Evolutionary conservation across 1,139 yeast species (phyloP), one percentile per base, ranked within the genome.

Genomic region (Yamadazyma mexicana): DNA sequence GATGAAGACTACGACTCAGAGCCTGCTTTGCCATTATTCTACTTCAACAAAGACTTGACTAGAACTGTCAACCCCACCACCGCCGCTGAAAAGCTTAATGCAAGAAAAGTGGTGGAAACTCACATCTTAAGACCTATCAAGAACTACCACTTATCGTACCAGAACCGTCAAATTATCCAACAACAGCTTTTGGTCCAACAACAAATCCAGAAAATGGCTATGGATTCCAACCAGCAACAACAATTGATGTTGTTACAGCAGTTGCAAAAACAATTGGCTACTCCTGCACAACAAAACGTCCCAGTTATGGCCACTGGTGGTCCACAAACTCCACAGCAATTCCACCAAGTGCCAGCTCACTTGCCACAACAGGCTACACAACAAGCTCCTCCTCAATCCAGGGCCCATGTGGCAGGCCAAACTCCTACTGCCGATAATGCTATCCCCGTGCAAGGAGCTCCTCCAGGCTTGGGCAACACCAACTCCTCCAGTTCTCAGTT

Each of bases 401-500:
- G 29, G 11, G 17, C 27, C 6, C 26, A 25, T 5, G 10, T 27
- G 30, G 9, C 24, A 23, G 22, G 33, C 18, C 23, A 47, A 33
- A 29, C 48, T 35, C 28, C 48, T 35, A 25, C 60, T 20, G 58
- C 55, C 4, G 52, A 41, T 31, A 39, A 38, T 46, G 38, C 39
- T 42, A 42, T 27, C 11, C 35, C 41, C 5, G 39, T 20, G 11
- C 34, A 17, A 14, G 42, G 42, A 42, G 50, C 34, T 33, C 54
- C 38, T 11, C 45, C 45, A 5, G 45, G 45, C 2, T 38, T 44
- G 14, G 44, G 31, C n/a, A 53, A 48, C 43, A 55, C 75, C 48
- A 55, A 75, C 48, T 61, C 70, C 16, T 63, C 71, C 3, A 81
- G 87, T 38, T 76, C 83, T 23, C 87, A 82, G 53, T 66, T 83